phyloP scores from a whole-genome alignment of 1,139 yeast species.

The Kluyveromyces sp. region DNA sequence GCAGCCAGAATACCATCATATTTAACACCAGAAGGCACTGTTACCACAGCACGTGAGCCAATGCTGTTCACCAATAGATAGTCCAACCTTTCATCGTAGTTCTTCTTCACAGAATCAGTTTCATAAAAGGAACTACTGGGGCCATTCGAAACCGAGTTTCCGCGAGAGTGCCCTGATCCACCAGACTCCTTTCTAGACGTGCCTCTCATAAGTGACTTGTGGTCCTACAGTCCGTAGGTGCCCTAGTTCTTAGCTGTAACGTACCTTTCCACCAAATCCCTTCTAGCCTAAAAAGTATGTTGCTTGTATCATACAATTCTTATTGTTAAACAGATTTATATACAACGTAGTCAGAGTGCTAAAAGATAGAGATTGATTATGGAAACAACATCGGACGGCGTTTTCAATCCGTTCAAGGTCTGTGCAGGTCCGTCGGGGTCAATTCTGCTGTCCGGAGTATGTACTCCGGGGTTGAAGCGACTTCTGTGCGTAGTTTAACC shows the following conservation, averaged over 20 bases:
- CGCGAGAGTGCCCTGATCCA: conserved; percentile 10
- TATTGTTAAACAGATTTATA: no score
- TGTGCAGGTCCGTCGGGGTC: no score
- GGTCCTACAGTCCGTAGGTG: conserved; percentile 11
- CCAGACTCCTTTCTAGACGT: conserved; percentile 6
- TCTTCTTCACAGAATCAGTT: conserved; percentile 22
- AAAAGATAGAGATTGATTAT: no score
- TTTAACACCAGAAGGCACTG: conserved; percentile 55
- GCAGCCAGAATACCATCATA: conserved; percentile 52
- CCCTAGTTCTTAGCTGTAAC: no score
- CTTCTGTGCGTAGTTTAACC: no score
- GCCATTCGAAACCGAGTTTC: conserved; percentile 1
- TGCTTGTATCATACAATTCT: not conserved
- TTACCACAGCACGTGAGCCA: conserved; percentile 51
- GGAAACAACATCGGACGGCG: no score
- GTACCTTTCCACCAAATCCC: not conserved
- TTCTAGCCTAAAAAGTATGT: not conserved
- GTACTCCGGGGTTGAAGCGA: no score
- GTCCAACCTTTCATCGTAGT: conserved; percentile 43
- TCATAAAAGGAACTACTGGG: conserved; percentile 19
- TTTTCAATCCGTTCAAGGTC: no score
- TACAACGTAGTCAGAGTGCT: no score
- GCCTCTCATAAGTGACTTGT: conserved; percentile 12
- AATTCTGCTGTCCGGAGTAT: no score
- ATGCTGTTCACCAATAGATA: conserved; percentile 47